Percentiles rank a stretch among this genome's conserved stretches.
Conservation (phyloP, 495 filamentous ascomycete species). For the Darksidea phi region DNA sequence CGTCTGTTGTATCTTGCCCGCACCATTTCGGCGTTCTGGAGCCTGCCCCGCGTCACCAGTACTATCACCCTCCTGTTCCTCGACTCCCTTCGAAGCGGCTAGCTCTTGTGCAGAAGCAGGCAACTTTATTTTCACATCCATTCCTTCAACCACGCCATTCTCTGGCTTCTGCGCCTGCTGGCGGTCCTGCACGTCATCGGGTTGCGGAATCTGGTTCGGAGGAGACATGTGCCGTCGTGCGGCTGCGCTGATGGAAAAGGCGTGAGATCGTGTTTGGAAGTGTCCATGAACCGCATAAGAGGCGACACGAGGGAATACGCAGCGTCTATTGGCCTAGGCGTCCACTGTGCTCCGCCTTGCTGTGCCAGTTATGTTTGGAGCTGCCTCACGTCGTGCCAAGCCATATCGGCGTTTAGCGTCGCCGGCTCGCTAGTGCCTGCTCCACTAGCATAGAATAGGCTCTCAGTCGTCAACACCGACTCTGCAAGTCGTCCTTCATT, state of each 20-base stretch:
- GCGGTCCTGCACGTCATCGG: slow-evolving; percentile 17
- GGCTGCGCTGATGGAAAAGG: slow-evolving; percentile 4
- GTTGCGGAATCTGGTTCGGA: slow-evolving; percentile 25
- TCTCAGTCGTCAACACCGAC: not conserved
- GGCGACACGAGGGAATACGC: not conserved
- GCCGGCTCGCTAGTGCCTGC: not conserved
- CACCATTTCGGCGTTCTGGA: slow-evolving; percentile 6
- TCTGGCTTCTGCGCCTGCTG: slow-evolving; percentile 9
- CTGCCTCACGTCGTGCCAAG: not conserved
- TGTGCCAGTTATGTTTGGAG: slow-evolving; percentile 13
- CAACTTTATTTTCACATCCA: not conserved
- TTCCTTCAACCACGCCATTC: not conserved
- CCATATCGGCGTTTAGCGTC: not conserved
- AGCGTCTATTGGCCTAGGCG: not conserved
- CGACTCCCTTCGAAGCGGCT: not conserved
- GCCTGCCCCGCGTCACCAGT: slow-evolving; percentile 13
- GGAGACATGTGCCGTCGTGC: slow-evolving; percentile 33
- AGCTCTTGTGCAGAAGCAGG: not conserved
- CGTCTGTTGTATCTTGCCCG: not conserved
- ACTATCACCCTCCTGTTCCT: not conserved
- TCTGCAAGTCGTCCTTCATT: not conserved
- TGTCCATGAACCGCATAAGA: slow-evolving; percentile 18
- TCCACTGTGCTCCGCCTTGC: not conserved
- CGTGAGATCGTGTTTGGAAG: not conserved
- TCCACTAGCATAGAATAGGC: not conserved